Evolutionary conservation across 176 grass and related monocot species (phyloP), one percentile per base, ranked within the genome.

Genomic region (Otatea glauca): DNA sequence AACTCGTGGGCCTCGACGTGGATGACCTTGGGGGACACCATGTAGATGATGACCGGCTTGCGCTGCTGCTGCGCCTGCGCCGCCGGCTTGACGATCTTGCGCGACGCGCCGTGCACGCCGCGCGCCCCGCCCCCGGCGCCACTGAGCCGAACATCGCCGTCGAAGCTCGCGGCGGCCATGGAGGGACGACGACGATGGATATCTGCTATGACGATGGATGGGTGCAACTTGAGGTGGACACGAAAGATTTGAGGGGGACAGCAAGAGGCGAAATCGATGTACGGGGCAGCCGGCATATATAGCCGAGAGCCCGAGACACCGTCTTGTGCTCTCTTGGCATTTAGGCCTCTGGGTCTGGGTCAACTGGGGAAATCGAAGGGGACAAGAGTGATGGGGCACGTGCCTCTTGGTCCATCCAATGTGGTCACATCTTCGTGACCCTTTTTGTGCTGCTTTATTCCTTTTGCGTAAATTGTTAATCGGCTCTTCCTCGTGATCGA

Each of bases 1-100:
- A 97, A 97, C 89, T 97, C 94, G 51, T 89, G 88, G 0, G 94
- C 89, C 85, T 97, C 94, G 18, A 92, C 94, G 65, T 97, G 94
- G 85, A 97, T 94, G 38, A 97, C 80, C 92, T 97, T 91, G 70
- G 94, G 94, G 12, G 92, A 85, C 15, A 92, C 94, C 92, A 97
- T 88, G 85, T 97, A 97, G 70, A 94, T 97, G 76, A 97, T 94
- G 16, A 94, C 88, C 41, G 94, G 94, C 67, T 91, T 88, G 34
- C 91, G 77, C 21, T 92, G 70, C 68, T 83, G 84, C 74, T 75
- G 76, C 67, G 64, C 77, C 45, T 34, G n/a, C 34, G 17, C 16
- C 15, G 24, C 27, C 14, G 84, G 34, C 80, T 97, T 94, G 45
- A 78, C 85, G 79, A 94, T 84, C 84, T 92, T 97, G 66, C 90